phyloP scores from a whole-genome alignment of 306 rosid species.

The Glycine latifolia region DNA sequence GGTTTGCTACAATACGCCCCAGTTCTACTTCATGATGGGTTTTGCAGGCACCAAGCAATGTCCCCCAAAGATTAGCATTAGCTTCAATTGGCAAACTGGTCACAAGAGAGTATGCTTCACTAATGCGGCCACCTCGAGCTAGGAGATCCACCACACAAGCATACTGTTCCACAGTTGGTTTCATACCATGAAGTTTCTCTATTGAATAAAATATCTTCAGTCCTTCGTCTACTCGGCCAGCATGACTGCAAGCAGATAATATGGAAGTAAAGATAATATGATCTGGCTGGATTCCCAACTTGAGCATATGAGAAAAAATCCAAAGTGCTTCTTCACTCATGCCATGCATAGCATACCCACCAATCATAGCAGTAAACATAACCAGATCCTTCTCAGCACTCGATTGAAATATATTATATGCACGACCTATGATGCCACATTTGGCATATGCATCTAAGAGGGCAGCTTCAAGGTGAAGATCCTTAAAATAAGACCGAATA shows the following conservation, averaged over 20 bases:
- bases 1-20: slow-evolving; percentile 70
- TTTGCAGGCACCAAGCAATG: slow-evolving; percentile 84
- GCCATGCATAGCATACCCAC: slow-evolving; percentile 89
- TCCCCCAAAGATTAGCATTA: slow-evolving; percentile 83
- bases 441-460: slow-evolving; percentile 86
- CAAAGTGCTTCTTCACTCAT: slow-evolving; percentile 76
- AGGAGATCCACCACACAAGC: slow-evolving; percentile 87
- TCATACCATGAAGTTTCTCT: slow-evolving; percentile 67
- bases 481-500: slow-evolving; percentile 65
- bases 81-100: slow-evolving; percentile 69
- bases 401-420: slow-evolving; percentile 65
- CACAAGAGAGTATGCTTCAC: slow-evolving; percentile 75
- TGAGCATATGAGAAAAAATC: slow-evolving; percentile 72
- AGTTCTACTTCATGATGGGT: slow-evolving; percentile 76
- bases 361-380: slow-evolving; percentile 83
- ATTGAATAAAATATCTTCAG: slow-evolving; percentile 74
- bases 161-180: slow-evolving; percentile 87
- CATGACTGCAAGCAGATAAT: slow-evolving; percentile 88
- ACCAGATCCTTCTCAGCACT: slow-evolving; percentile 78
- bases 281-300: slow-evolving; percentile 71
- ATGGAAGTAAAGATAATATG: slow-evolving; percentile 73
- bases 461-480: slow-evolving; percentile 70
- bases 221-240: slow-evolving; percentile 81
- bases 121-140: slow-evolving; percentile 72
- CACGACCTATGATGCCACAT: slow-evolving; percentile 70